Conservation (phyloP, 75 land plant species). For the Ceratopteris richardii region DNA sequence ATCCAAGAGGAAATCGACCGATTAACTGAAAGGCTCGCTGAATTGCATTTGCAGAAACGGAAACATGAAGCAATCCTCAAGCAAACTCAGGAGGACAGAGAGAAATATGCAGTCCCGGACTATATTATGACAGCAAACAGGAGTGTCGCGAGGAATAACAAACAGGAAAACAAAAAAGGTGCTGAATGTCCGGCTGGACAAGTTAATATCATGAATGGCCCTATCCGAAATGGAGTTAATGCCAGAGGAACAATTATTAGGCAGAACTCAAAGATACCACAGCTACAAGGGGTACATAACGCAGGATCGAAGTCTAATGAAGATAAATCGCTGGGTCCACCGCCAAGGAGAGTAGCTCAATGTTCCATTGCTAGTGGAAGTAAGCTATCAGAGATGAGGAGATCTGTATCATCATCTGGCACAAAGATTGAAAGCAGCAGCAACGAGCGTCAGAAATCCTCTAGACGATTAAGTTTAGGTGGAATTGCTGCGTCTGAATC, state of each 20-base stretch:
- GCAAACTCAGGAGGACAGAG: neutral
- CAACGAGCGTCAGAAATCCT: neutral
- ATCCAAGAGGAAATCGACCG: neutral
- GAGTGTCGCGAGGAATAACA: neutral
- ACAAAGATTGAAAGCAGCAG: neutral
- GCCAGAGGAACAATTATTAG: neutral
- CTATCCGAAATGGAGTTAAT: neutral
- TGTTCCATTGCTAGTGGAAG: neutral
- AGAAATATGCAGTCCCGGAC: no score
- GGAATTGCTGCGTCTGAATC: neutral
- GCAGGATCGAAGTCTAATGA: neutral
- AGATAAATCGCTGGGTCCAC: neutral
- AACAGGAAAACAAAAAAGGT: neutral
- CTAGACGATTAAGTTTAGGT: neutral
- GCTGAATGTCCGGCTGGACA: neutral
- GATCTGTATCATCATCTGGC: neutral
- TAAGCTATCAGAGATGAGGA: constrained; percentile 1
- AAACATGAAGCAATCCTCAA: neutral
- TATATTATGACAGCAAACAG: neutral
- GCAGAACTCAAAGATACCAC: neutral
- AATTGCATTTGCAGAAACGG: constrained; percentile 5
- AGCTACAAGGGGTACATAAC: neutral
- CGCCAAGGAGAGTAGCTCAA: neutral
- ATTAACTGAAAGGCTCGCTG: neutral
- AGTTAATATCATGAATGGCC: neutral